Conservation (phyloP, 2,329 filamentous ascomycete genomes). For the Leptographium lundbergii region DNA sequence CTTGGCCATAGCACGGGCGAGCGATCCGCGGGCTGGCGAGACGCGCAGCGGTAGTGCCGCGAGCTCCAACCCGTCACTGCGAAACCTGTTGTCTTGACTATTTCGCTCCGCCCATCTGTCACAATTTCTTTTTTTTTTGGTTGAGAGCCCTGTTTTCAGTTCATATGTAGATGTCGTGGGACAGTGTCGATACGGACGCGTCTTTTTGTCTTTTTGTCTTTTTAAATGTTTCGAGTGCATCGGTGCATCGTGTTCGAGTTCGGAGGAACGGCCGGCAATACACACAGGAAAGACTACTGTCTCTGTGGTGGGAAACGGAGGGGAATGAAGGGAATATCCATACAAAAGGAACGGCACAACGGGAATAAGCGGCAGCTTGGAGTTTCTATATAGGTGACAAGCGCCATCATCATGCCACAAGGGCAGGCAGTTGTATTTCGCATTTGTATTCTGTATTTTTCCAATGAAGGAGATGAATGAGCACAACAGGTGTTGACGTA, state of each 20-base stretch:
- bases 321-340: background rate
- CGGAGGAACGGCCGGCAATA: background rate
- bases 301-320: background rate
- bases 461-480: background rate
- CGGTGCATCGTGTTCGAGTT: background rate
- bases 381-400: background rate
- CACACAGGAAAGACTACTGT: background rate
- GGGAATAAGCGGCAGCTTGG: background rate
- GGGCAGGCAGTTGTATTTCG: background rate
- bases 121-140: background rate
- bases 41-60: slow-evolving; percentile 47
- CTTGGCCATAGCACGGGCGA: slow-evolving; percentile 5
- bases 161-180: too few species aligned
- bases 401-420: background rate
- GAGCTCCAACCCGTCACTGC: slow-evolving; percentile 63
- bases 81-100: slow-evolving; percentile 53
- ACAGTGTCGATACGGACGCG: too few species aligned
- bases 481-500: too few species aligned
- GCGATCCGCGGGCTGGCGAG: slow-evolving; percentile 21
- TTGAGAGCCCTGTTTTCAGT: too few species aligned
- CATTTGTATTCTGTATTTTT: background rate
- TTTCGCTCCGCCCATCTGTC: background rate
- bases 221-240: background rate
- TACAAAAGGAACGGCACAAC: background rate
- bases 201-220: background rate